Percentiles rank a stretch among this genome's conserved stretches.
Conservation (phyloP, 495 filamentous ascomycete genomes). For the Elasticomyces elasticus region DNA sequence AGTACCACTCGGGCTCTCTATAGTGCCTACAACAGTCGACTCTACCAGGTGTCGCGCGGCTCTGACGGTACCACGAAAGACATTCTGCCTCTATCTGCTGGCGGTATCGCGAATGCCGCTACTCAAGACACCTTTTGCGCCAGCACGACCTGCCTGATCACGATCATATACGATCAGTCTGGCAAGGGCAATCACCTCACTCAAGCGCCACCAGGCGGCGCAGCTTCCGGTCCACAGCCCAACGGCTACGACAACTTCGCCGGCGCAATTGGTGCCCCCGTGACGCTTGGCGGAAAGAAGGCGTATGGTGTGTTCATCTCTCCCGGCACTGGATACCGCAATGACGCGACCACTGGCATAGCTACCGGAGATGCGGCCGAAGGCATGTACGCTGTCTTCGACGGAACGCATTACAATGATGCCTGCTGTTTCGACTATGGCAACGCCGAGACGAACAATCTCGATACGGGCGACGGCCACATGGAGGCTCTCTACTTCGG, state of each 20-base stretch:
- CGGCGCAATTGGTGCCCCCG: conserved; percentile 46
- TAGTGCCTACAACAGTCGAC: conserved; percentile 38
- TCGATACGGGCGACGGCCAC: conserved; percentile 47
- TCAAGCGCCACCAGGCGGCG: conserved; percentile 42
- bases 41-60: conserved; percentile 47
- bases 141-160: conserved; percentile 47
- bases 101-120: conserved; percentile 46
- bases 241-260: conserved; percentile 47
- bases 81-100: conserved; percentile 41
- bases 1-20: conserved; percentile 51
- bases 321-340: conserved; percentile 26
- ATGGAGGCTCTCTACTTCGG: conserved; percentile 57
- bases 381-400: conserved; percentile 51
- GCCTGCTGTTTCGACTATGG: conserved; percentile 55
- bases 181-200: conserved; percentile 47
- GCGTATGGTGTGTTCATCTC: conserved; percentile 50
- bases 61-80: conserved; percentile 41
- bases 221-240: conserved; percentile 41
- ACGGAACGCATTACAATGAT: conserved; percentile 50
- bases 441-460: conserved; percentile 46
- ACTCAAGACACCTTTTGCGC: conserved; percentile 49
- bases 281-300: conserved; percentile 48
- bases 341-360: conserved; percentile 31
- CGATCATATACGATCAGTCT: conserved; percentile 52
- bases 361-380: conserved; percentile 45